phyloP scores from a whole-genome alignment of 352 stramenopile species.

The Phytophthora colocasiae region DNA sequence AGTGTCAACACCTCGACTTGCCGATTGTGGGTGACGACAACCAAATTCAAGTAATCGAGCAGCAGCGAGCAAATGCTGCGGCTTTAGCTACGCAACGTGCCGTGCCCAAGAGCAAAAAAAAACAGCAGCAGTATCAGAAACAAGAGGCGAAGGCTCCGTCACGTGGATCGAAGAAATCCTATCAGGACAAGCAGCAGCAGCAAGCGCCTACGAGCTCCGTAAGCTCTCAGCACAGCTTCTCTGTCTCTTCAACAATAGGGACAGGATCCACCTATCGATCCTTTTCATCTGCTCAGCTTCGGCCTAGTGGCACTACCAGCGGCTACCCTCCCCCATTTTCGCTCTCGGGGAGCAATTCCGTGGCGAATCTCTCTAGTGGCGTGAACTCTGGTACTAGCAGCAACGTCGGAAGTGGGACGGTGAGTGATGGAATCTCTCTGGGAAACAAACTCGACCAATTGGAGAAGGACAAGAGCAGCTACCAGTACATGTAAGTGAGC shows the following conservation, averaged over 20 bases:
- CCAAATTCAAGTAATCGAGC: slow-evolving; percentile 50
- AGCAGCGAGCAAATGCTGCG: slow-evolving; percentile 38
- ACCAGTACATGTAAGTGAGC: slow-evolving; percentile 50
- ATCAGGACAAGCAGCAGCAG: slow-evolving; percentile 40
- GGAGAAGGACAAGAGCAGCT: slow-evolving; percentile 69
- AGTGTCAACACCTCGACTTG: slow-evolving; percentile 86
- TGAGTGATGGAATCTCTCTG: slow-evolving; percentile 48
- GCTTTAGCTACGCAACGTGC: slow-evolving; percentile 35
- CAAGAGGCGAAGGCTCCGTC: slow-evolving; percentile 28
- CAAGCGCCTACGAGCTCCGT: slow-evolving; percentile 22
- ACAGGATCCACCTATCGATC: slow-evolving; percentile 40
- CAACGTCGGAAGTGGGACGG: slow-evolving; percentile 23
- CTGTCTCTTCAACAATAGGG: slow-evolving; percentile 41
- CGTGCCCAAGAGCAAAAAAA: slow-evolving; percentile 38
- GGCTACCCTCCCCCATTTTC: slow-evolving; percentile 49
- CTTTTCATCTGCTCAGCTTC: slow-evolving; percentile 41
- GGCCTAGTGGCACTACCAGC: slow-evolving; percentile 30
- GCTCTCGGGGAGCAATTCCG: slow-evolving; percentile 40
- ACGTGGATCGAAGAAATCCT: slow-evolving; percentile 34
- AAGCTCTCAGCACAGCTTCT: slow-evolving; percentile 42
- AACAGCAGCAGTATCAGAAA: slow-evolving; percentile 37
- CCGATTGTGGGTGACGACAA: slow-evolving; percentile 66
- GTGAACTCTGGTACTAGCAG: slow-evolving; percentile 14
- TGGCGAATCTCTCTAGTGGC: slow-evolving; percentile 32
- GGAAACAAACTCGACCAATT: slow-evolving; percentile 80